Base-by-base conservation (phyloP, 176 grass and related monocot species). In the Triticum timopheevii region DNA sequence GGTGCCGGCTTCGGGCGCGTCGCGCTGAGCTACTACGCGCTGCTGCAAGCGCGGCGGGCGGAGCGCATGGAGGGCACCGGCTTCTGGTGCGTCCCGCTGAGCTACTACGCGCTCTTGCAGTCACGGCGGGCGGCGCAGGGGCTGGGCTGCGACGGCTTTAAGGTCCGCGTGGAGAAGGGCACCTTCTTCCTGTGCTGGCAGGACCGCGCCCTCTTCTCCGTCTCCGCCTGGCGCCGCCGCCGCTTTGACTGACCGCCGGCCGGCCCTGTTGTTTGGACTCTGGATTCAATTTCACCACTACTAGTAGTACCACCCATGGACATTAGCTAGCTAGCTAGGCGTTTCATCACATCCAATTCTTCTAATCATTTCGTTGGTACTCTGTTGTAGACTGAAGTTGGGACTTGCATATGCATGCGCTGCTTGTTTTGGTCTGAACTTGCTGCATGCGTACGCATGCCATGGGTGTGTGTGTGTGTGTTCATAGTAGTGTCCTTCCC, bases 101-200 rank as follows among this genome's bases (percentile, higher is more conserved):
- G 94, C 89, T 96, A 93, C 82, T 94, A 91, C 77, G 85, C 79
- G 20, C 84, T 99, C 54, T 86, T 99, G 52, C 97, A 96, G 74
- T 90, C 88, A 4, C 79, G 92, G 62, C 77, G 90, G 22, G 74
- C 86, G 85, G 89, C 93, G 73, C 92, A 94, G 91, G 85, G 85
- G 0, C 92, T 99, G 7, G 89, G 86, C 0, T 93, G 92, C 87
- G 85, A 93, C 38, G 92, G 94, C 0, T 99, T 94, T 85, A 94
- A 87, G 62, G 87, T 99, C 25, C 85, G 90, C 1, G 90, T 93
- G 67, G 94, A 97, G 61, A 91, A 89, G 75, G 94, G 83, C 0
- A 80, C 85, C 31, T 90, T 96, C 90, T 91, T 93, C 86, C 91
- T 99, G 6, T 99, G 92, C 76, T 99, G 97, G 97, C 97, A 99